Conservation (phyloP, 257 asterid genomes). For the Hygrophila difformis region DNA sequence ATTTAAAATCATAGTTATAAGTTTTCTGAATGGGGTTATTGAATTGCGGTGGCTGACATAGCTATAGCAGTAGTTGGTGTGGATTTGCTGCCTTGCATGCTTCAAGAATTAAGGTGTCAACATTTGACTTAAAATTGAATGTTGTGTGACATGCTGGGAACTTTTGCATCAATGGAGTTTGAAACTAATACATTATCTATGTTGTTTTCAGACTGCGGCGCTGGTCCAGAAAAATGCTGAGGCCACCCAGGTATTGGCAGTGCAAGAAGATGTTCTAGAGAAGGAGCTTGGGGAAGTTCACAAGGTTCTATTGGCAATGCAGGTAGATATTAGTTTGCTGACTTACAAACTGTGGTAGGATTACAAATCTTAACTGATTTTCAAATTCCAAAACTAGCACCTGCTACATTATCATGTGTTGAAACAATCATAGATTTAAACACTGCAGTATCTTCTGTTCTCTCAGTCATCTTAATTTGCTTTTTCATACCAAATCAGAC, state of each 20-base stretch:
- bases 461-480: too few species aligned
- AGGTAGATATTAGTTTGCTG: slow-evolving; percentile 34
- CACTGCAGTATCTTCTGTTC: too few species aligned
- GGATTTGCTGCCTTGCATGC: background rate
- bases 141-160: too few species aligned
- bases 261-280: slow-evolving; percentile 59
- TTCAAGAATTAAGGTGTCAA: background rate
- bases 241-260: slow-evolving; percentile 72
- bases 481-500: background rate
- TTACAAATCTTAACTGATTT: background rate
- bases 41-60: too few species aligned
- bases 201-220: slow-evolving; percentile 46
- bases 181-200: background rate
- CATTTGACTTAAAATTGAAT: too few species aligned
- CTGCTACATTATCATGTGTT: too few species aligned
- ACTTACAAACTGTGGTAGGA: background rate
- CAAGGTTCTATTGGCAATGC: slow-evolving; percentile 85
- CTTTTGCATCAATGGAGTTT: slow-evolving; percentile 1
- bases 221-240: slow-evolving; percentile 80
- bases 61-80: too few species aligned
- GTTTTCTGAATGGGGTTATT: too few species aligned
- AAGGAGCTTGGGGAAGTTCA: slow-evolving; percentile 79
- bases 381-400: too few species aligned
- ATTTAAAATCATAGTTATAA: too few species aligned
- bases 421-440: too few species aligned